These are phyloP conservation scores for Paecilomyces dactylethromorphus DNA, from an alignment of 2,329 filamentous ascomycete genomes.

Conservation along the genomic window DNA sequence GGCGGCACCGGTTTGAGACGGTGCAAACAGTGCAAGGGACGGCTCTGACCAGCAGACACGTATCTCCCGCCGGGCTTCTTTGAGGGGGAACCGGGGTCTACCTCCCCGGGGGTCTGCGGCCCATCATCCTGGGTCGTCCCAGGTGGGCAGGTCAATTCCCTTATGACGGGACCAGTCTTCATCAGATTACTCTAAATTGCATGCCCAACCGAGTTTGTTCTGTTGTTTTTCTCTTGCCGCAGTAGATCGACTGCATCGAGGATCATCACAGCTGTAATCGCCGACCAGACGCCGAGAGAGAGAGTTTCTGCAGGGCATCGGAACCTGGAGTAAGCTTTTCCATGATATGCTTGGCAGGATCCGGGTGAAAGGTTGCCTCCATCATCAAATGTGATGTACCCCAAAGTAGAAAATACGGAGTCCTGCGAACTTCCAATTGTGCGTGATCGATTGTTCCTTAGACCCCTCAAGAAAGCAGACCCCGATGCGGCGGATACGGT, in stretches of 20 bases:
- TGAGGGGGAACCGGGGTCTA: neutral
- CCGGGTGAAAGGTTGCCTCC: conserved; percentile 1
- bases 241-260: neutral
- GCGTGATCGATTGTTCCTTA: neutral
- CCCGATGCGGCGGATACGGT: neutral
- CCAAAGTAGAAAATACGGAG: neutral
- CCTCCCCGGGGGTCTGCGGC: neutral
- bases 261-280: neutral
- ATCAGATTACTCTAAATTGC: neutral
- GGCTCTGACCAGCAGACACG: neutral
- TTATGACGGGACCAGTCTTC: neutral
- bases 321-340: neutral
- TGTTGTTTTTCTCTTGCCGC: neutral
- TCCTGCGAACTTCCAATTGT: neutral
- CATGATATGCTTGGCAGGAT: conserved; percentile 5
- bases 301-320: neutral
- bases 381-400: neutral
- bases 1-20: neutral
- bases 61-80: neutral
- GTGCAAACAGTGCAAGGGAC: neutral
- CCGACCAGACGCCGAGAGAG: neutral
- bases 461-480: neutral
- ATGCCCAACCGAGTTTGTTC: neutral
- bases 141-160: neutral
- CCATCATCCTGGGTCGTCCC: neutral